Base-by-base conservation (phyloP, 108 stramenopile species). In the Conticribra guillardii region DNA sequence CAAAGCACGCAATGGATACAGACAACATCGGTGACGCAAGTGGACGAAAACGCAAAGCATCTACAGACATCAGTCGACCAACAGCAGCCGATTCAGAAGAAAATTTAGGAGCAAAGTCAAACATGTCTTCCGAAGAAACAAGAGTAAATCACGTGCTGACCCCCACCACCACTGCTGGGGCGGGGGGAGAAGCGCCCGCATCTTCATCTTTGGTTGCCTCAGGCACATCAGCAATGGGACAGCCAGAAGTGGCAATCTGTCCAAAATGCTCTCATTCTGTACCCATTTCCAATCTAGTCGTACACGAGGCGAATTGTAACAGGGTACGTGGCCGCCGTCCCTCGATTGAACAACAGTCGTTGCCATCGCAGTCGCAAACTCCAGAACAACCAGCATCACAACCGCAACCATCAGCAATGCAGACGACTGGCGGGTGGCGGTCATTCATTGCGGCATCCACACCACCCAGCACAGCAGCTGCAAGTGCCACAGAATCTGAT, bases 301-400 rank as follows among this genome's bases (percentile, higher is more conserved):
- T 73, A 5, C 72, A 73, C 32, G 63, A 73, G 16, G 63, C 37
- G 26, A 64, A 55, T 28, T 73, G 72, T 30, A n/a, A 49, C 18
- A 28, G 34, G 55, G 50, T 4, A n/a, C n/a, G 50, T 21, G 21
- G 50, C n/a, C 19, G 21, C 16, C 50, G n/a, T 11, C 16, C 19
- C n/a, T 18, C 16, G 19, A 18, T n/a, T n/a, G n/a, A n/a, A n/a
- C 21, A 4, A 4, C 4, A 21, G 19, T 4, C 4, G 21, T 9
- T 5, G 48, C 17, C 50, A 33, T 18, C 64, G 51, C 51, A 18
- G 28, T 34, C 50, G 31, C 19, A 3, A 18, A 14, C 14, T 16
- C 18, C 34, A 0, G 7, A 2, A 41, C 37, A 41, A 11, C 37
- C 8, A 41, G 5, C 37, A 41, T 5, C 11, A 9, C 37, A 41